Evolutionary conservation across 2,329 filamentous ascomycete species (phyloP).

Genomic region (Diaporthe nobilis): DNA sequence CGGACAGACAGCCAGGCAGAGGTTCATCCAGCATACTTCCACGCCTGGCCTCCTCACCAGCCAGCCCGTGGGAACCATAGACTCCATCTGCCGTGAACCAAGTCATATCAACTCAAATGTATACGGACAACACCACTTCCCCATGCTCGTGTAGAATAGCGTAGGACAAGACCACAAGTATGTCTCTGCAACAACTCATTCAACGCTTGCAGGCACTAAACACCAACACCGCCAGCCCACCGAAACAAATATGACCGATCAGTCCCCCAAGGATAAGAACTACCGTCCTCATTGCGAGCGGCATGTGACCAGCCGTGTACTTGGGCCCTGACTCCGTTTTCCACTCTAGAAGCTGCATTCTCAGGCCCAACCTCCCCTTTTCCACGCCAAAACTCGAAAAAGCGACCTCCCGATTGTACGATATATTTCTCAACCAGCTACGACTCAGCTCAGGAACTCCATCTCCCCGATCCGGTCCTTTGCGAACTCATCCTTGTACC

Average conservation of each 20-base stretch:
- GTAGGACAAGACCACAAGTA: neutral
- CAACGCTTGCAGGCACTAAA: neutral
- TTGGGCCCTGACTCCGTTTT: neutral
- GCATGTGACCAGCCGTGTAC: neutral
- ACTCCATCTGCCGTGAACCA: neutral
- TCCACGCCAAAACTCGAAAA: too few relatives aligned
- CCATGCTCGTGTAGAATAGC: neutral
- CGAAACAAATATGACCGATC: neutral
- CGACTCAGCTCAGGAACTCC: conserved; percentile 71
- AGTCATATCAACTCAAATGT: neutral
- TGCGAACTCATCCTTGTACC: conserved; percentile 84
- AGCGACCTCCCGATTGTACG: neutral
- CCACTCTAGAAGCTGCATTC: neutral
- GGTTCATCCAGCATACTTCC: too few relatives aligned
- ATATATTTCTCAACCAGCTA: neutral
- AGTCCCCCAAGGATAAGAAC: neutral
- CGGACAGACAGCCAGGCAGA: too few relatives aligned
- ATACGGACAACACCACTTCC: neutral
- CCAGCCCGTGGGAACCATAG: too few relatives aligned
- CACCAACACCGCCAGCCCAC: neutral
- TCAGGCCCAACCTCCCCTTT: neutral
- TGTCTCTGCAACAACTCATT: neutral
- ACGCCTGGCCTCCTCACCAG: too few relatives aligned
- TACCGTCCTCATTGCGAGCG: neutral
- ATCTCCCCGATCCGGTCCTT: conserved; percentile 74